phyloP scores from a whole-genome alignment of 768 basidiomycete species.

The Naematelia encephala region DNA sequence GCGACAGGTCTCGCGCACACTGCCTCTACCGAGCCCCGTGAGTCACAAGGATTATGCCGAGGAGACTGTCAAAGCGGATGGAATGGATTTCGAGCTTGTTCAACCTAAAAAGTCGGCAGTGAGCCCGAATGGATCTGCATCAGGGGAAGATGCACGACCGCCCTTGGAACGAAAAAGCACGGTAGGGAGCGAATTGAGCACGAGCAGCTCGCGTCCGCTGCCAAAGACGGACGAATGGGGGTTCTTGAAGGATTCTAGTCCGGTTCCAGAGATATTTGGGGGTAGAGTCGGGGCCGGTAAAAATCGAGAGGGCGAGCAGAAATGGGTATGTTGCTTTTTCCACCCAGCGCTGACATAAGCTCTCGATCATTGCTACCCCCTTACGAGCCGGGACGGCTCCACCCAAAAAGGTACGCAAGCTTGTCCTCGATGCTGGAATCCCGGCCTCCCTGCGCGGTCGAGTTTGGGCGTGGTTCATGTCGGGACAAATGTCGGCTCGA shows the following conservation, averaged over 20 bases:
- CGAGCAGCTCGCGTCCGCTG: constrained; percentile 15
- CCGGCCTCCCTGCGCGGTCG: constrained; percentile 40
- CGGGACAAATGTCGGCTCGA: constrained; percentile 23
- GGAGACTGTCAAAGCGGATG: constrained; percentile 43
- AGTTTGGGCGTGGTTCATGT: constrained; percentile 49
- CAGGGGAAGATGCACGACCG: not conserved
- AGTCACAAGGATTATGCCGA: constrained; percentile 40
- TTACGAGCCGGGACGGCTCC: constrained; percentile 17
- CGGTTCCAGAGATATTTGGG: constrained; percentile 41
- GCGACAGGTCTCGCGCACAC: constrained; percentile 12
- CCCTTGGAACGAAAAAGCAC: not conserved
- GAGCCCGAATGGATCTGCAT: constrained; percentile 1
- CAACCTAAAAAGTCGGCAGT: constrained; percentile 23
- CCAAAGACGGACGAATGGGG: constrained; percentile 48
- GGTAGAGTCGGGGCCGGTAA: constrained; percentile 24
- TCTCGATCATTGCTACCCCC: constrained; percentile 35
- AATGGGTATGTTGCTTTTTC: constrained; percentile 34
- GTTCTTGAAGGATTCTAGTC: constrained; percentile 37
- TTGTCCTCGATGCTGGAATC: constrained; percentile 37
- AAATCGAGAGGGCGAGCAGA: constrained; percentile 36
- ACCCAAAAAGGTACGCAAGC: constrained; percentile 43
- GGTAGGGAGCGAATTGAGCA: constrained; percentile 1
- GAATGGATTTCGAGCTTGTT: constrained; percentile 43
- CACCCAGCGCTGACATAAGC: constrained; percentile 17
- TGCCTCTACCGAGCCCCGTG: constrained; percentile 26